A percentile compares a stretch with the other conserved stretches of the same genome.
These are phyloP conservation scores for Candida schatavii DNA, from an alignment of 805 yeast species.

Conservation along the genomic window DNA sequence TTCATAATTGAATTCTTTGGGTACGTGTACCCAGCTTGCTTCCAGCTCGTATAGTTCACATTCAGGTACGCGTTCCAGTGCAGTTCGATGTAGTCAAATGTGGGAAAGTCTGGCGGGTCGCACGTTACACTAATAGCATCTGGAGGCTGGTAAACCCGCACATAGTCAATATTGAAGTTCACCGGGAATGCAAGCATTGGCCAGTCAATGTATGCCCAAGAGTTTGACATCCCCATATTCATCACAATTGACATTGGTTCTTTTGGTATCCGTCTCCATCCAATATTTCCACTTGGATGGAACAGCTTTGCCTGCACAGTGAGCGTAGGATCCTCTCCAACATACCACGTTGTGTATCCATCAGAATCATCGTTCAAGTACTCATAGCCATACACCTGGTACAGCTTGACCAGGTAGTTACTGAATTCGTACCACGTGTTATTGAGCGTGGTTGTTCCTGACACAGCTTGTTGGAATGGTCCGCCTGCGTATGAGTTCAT, in stretches of 20 bases:
- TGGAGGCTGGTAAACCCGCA: constrained; percentile 86
- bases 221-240: constrained; percentile 87
- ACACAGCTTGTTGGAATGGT: constrained; percentile 89
- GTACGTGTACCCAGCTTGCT: constrained; percentile 58
- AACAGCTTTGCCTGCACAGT: constrained; percentile 72
- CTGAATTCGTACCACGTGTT: constrained; percentile 79
- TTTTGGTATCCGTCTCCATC: constrained; percentile 73
- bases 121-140: constrained; percentile 64
- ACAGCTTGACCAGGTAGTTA: constrained; percentile 47
- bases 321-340: constrained; percentile 76
- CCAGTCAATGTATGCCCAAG: constrained; percentile 96
- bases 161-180: constrained; percentile 74
- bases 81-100: constrained; percentile 71
- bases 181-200: constrained; percentile 74
- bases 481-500: constrained; percentile 93
- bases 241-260: constrained; percentile 92
- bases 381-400: constrained; percentile 77
- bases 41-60: constrained; percentile 73
- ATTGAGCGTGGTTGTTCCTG: constrained; percentile 77
- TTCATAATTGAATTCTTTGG: constrained; percentile 37
- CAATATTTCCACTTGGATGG: constrained; percentile 89
- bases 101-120: constrained; percentile 85
- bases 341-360: constrained; percentile 85
- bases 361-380: constrained; percentile 63
- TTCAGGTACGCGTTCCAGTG: constrained; percentile 71